Evolutionary conservation across 2,329 filamentous ascomycete genomes (phyloP).

Genomic region (Cladophialophora psammophila): DNA sequence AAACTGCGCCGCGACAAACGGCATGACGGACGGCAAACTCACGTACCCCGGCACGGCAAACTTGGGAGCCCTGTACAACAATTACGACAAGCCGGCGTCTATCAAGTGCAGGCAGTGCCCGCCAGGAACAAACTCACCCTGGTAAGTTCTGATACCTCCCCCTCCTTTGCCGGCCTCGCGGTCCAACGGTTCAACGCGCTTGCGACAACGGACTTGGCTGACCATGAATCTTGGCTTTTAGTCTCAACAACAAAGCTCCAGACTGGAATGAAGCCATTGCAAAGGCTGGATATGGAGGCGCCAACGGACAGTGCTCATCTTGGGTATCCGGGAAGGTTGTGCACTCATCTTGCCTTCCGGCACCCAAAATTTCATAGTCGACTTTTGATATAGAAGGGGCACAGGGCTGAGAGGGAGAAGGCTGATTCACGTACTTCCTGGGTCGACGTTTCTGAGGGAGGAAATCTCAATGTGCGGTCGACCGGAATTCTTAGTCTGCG

Average conservation of each 20-base stretch:
- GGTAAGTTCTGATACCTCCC: conserved; percentile 23
- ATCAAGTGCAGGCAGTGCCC: conserved; percentile 30
- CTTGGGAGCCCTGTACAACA: conserved; percentile 25
- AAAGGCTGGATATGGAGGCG: conserved; percentile 15
- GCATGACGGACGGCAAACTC: conserved; percentile 30
- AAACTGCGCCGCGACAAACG: conserved; percentile 18
- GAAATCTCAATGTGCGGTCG: neutral
- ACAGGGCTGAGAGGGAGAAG: neutral
- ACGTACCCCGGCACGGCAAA: conserved; percentile 32
- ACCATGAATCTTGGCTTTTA: conserved; percentile 8
- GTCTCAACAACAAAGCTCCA: conserved; percentile 33
- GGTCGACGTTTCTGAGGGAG: neutral
- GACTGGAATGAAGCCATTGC: conserved; percentile 16
- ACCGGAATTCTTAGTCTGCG: neutral
- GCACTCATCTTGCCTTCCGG: neutral
- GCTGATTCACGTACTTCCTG: neutral
- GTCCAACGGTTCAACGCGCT: neutral
- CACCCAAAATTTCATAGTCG: neutral
- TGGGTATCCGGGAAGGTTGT: neutral
- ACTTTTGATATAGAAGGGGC: too few species aligned
- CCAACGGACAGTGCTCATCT: conserved; percentile 12
- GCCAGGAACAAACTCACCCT: conserved; percentile 9
- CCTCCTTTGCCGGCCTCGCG: neutral
- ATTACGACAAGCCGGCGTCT: conserved; percentile 17
- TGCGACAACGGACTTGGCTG: neutral